These are phyloP conservation scores for Beta macrorhiza DNA, from an alignment of 179 eudicot genomes.

Conservation along the genomic window DNA sequence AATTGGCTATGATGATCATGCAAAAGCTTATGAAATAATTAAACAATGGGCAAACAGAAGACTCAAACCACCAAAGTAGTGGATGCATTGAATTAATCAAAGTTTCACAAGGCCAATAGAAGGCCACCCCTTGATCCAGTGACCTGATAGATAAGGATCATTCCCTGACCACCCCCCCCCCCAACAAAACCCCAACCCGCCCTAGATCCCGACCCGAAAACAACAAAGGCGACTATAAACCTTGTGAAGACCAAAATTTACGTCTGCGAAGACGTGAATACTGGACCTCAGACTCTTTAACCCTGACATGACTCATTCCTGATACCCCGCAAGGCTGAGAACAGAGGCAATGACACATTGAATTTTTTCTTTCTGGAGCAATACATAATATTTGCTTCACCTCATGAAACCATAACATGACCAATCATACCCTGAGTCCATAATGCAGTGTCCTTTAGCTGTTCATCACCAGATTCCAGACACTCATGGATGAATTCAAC, in stretches of 20 bases:
- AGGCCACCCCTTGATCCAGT: conserved; percentile 30
- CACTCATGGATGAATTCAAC: conserved; percentile 64
- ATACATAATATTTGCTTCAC: neutral
- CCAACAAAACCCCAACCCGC: neutral
- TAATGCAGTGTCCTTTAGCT: conserved; percentile 70
- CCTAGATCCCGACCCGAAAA: conserved; percentile 17
- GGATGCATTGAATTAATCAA: conserved; percentile 34
- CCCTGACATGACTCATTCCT: conserved; percentile 28
- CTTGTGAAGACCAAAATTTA: conserved; percentile 36
- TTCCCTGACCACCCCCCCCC: conserved; percentile 1
- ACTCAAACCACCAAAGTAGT: conserved; percentile 40
- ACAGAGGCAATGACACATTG: conserved; percentile 17
- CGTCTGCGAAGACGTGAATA: conserved; percentile 28
- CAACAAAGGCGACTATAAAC: conserved; percentile 15
- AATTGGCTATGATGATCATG: too few relatives aligned
- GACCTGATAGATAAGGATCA: conserved; percentile 25
- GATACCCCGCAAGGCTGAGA: conserved; percentile 16
- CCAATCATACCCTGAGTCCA: conserved; percentile 88
- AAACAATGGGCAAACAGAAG: neutral
- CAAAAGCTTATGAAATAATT: neutral
- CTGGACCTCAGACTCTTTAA: conserved; percentile 28
- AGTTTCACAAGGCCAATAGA: conserved; percentile 35
- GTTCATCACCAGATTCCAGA: conserved; percentile 72
- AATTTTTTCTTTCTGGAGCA: conserved; percentile 11
- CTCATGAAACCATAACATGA: conserved; percentile 49